phyloP scores from a whole-genome alignment of 345 rosid genomes.

The Eucalyptus caleyi region DNA sequence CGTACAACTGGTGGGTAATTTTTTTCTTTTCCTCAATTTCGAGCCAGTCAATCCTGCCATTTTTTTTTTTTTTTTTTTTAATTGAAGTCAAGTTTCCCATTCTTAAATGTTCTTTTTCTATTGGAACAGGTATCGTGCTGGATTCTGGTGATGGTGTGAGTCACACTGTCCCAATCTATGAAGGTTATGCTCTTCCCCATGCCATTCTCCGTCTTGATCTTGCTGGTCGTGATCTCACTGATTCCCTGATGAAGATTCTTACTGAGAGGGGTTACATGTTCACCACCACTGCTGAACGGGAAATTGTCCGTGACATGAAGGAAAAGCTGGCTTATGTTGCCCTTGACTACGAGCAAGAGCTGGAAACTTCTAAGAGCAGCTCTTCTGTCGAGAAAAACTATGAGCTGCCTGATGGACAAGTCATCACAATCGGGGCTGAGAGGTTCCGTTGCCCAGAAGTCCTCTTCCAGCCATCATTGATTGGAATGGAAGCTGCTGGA shows the following conservation, averaged over 20 bases:
- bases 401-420: conserved; percentile 47
- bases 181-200: conserved; percentile 48
- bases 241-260: conserved; percentile 47
- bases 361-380: conserved; percentile 45
- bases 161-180: conserved; percentile 52
- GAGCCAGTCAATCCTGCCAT: neutral
- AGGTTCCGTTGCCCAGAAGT: conserved; percentile 61
- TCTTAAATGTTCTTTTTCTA: neutral
- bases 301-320: conserved; percentile 83
- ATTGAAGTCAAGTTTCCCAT: neutral
- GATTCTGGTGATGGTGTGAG: conserved; percentile 66
- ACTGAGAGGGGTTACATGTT: conserved; percentile 52
- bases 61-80: neutral
- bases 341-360: conserved; percentile 42
- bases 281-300: conserved; percentile 65
- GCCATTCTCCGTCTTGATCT: conserved; percentile 51
- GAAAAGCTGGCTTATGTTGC: conserved; percentile 53
- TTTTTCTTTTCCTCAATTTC: neutral
- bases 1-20: conserved; percentile 29
- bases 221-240: conserved; percentile 50
- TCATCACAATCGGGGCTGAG: conserved; percentile 57
- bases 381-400: conserved; percentile 47
- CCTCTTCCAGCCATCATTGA: conserved; percentile 51
- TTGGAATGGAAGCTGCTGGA: conserved; percentile 60
- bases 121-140: conserved; percentile 33